Conservation (phyloP, 768 basidiomycete genomes). For the Neoboletus brunneissimus region DNA sequence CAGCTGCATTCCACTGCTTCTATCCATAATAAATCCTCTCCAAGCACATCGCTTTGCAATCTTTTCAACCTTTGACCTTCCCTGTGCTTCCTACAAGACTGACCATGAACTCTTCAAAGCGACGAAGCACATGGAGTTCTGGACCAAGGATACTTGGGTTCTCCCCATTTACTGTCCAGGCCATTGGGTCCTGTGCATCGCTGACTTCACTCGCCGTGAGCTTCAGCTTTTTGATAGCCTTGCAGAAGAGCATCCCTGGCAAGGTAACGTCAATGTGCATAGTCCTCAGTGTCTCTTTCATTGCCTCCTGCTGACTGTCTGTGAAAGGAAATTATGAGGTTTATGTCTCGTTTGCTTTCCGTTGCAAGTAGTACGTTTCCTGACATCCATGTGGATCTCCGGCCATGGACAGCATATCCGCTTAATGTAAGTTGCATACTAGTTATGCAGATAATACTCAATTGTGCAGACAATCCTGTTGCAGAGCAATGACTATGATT, state of each 20-base stretch:
- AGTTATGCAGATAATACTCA: background rate
- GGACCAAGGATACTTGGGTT: no score
- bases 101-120: background rate
- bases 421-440: background rate
- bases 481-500: background rate
- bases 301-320: background rate
- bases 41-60: background rate
- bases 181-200: background rate
- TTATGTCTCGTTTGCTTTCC: background rate
- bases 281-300: background rate
- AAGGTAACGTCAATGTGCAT: background rate
- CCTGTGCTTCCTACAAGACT: background rate
- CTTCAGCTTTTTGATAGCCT: background rate
- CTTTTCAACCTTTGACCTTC: background rate
- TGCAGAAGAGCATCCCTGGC: background rate
- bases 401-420: background rate
- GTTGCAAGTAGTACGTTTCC: background rate
- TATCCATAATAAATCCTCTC: background rate
- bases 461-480: background rate
- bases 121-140: background rate
- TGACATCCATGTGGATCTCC: background rate
- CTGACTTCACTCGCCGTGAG: background rate
- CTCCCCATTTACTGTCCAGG: background rate
- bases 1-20: background rate
- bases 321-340: background rate